Conservation (phyloP, 108 stramenopile genomes). For the Cylindrotheca fusiformis region DNA sequence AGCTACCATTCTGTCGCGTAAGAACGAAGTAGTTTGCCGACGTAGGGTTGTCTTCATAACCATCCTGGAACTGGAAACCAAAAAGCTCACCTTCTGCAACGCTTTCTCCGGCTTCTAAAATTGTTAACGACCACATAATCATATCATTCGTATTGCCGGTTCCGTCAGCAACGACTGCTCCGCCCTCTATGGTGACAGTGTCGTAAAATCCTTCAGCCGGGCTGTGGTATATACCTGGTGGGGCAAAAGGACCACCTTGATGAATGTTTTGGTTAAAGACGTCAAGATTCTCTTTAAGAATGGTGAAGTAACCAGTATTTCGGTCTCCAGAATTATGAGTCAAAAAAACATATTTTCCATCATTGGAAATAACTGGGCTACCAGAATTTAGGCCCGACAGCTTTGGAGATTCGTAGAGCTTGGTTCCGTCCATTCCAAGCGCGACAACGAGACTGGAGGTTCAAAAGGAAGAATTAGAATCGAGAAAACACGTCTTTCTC, state of each 20-base stretch:
- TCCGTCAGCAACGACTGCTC: slow-evolving; percentile 16
- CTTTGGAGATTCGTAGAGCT: slow-evolving; percentile 26
- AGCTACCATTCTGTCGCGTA: too few species aligned
- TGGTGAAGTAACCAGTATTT: slow-evolving; percentile 38
- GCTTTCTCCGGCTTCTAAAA: slow-evolving; percentile 3
- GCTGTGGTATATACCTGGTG: slow-evolving; percentile 38
- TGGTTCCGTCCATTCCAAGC: slow-evolving; percentile 19
- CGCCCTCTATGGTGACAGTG: slow-evolving; percentile 10
- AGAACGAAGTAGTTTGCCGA: slow-evolving; percentile 12
- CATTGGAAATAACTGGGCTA: slow-evolving; percentile 32
- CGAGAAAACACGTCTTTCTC: not conserved
- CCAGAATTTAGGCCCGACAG: slow-evolving; percentile 33
- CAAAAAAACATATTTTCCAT: slow-evolving; percentile 42
- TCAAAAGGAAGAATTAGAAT: not conserved
- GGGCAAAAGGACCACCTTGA: slow-evolving; percentile 11
- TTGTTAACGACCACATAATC: slow-evolving; percentile 28
- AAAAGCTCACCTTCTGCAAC: slow-evolving; percentile 21
- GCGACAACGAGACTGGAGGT: slow-evolving; percentile 26
- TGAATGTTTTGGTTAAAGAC: not conserved
- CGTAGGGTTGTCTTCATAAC: slow-evolving; percentile 12
- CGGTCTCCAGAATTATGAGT: slow-evolving; percentile 31
- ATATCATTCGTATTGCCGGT: slow-evolving; percentile 38
- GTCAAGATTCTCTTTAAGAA: slow-evolving; percentile 14
- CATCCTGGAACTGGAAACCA: slow-evolving; percentile 37
- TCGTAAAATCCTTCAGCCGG: slow-evolving; percentile 41